Conservation (phyloP, 2,329 filamentous ascomycete genomes). For the Beauveria pseudobassiana region DNA sequence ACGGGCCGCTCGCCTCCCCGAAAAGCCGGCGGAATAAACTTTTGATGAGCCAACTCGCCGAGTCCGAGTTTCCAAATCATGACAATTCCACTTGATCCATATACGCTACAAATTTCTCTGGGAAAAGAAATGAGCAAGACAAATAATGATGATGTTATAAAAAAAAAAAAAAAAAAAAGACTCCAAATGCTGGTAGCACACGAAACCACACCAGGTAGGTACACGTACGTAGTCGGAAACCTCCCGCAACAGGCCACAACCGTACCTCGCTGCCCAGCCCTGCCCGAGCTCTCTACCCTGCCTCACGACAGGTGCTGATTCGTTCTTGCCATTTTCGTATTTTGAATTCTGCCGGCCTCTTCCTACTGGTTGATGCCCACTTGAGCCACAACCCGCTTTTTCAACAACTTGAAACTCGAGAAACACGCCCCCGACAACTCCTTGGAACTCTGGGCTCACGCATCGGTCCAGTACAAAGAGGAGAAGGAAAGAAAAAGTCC, state of each 20-base stretch:
- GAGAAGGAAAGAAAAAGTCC: neutral
- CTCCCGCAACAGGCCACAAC: too few relatives aligned
- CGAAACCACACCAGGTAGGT: neutral
- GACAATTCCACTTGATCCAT: neutral
- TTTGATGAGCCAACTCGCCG: neutral
- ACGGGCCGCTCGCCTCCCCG: neutral
- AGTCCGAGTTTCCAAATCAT: neutral
- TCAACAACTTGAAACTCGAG: slow-evolving; percentile 3
- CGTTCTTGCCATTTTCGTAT: neutral
- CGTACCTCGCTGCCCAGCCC: too few relatives aligned
- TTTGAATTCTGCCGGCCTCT: neutral
- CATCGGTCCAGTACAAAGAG: neutral
- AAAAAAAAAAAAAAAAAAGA: neutral
- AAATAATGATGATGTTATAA: neutral
- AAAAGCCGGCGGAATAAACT: neutral
- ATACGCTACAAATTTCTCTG: neutral
- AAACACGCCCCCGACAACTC: slow-evolving; percentile 7
- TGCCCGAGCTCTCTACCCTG: too few relatives aligned
- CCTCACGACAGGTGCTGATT: too few relatives aligned
- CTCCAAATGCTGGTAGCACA: neutral
- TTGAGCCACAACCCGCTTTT: slow-evolving; percentile 5
- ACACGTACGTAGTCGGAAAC: neutral
- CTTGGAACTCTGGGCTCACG: slow-evolving; percentile 1
- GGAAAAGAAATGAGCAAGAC: too few relatives aligned
- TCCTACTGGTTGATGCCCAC: neutral